A percentile compares a stretch with the other conserved stretches of the same genome.
These are phyloP conservation scores for Conoideocrella luteorostrata DNA, from an alignment of 2,329 filamentous ascomycete species.

Conservation along the genomic window DNA sequence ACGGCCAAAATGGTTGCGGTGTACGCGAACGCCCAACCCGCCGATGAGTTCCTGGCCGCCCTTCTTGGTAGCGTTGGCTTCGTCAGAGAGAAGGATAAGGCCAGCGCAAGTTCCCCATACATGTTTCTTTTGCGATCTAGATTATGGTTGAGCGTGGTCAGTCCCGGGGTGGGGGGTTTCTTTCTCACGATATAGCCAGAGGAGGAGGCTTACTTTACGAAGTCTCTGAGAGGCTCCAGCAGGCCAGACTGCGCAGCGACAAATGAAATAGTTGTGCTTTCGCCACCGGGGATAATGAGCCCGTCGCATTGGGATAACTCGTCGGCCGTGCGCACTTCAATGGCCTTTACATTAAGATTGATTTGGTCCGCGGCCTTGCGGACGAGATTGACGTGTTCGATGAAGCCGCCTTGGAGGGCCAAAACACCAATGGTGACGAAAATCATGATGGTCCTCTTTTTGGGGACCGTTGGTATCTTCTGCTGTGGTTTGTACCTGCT, in stretches of 20 bases:
- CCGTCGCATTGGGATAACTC: slow-evolving; percentile 72
- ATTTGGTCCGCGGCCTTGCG: slow-evolving; percentile 57
- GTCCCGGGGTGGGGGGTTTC: too few species aligned
- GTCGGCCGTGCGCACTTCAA: slow-evolving; percentile 70
- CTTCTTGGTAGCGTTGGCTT: slow-evolving; percentile 80
- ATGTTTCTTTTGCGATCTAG: slow-evolving; percentile 66
- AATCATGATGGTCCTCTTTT: slow-evolving; percentile 17
- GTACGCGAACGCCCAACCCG: slow-evolving; percentile 82
- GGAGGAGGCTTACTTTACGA: slow-evolving; percentile 90
- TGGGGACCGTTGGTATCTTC: not conserved
- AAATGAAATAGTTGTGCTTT: slow-evolving; percentile 88
- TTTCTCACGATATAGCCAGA: too few species aligned
- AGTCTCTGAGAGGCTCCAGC: slow-evolving; percentile 76
- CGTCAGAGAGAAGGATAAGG: slow-evolving; percentile 81
- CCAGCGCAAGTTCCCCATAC: slow-evolving; percentile 97
- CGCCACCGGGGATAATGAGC: slow-evolving; percentile 85
- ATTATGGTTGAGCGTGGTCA: too few species aligned
- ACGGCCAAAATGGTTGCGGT: slow-evolving; percentile 90
- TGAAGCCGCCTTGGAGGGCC: slow-evolving; percentile 86
- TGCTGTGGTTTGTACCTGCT: too few species aligned
- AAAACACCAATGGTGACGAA: slow-evolving; percentile 53
- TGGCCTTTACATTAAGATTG: slow-evolving; percentile 49
- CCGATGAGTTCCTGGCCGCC: slow-evolving; percentile 92
- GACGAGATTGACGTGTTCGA: slow-evolving; percentile 77
- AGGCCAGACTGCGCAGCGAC: slow-evolving; percentile 77